A percentile compares a stretch with the other conserved stretches of the same genome.
phyloP scores from a whole-genome alignment of 495 filamentous ascomycete species.

The Aspergillus heteromorphus region DNA sequence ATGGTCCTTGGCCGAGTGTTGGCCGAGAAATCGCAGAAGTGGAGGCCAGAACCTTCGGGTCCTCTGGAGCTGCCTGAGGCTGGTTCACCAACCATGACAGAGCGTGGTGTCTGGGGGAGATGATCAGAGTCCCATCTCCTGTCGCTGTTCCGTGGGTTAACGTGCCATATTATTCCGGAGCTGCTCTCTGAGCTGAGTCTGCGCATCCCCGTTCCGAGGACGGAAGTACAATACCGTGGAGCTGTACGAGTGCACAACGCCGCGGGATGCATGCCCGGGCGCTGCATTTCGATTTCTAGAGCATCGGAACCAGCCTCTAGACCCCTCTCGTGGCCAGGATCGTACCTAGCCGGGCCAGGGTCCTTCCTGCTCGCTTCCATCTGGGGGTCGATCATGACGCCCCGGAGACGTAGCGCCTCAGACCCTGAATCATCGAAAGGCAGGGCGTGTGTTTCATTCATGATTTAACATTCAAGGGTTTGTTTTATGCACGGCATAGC shows the following conservation, averaged over 20 bases:
- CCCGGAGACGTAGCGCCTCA: background rate
- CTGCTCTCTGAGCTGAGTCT: no score
- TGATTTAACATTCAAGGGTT: no score
- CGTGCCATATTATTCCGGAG: background rate
- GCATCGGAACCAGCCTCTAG: no score
- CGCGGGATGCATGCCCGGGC: no score
- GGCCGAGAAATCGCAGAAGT: constrained; percentile 22
- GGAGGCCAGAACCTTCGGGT: background rate
- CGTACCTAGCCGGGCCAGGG: no score
- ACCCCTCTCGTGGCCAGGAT: no score
- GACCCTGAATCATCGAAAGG: no score
- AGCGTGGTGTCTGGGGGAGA: background rate
- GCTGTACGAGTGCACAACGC: no score
- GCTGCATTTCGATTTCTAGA: no score
- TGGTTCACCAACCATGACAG: background rate
- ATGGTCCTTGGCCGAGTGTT: constrained; percentile 20
- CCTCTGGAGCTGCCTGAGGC: background rate
- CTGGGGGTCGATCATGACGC: background rate
- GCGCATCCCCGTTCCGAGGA: no score
- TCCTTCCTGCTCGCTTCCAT: background rate
- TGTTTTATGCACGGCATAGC: background rate
- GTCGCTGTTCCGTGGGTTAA: background rate
- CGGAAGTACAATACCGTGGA: no score
- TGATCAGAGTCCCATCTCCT: background rate
- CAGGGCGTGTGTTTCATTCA: no score